A percentile compares a stretch with the other conserved stretches of the same genome.
phyloP scores from a whole-genome alignment of 2,329 filamentous ascomycete species.

The Huntiella savannae region DNA sequence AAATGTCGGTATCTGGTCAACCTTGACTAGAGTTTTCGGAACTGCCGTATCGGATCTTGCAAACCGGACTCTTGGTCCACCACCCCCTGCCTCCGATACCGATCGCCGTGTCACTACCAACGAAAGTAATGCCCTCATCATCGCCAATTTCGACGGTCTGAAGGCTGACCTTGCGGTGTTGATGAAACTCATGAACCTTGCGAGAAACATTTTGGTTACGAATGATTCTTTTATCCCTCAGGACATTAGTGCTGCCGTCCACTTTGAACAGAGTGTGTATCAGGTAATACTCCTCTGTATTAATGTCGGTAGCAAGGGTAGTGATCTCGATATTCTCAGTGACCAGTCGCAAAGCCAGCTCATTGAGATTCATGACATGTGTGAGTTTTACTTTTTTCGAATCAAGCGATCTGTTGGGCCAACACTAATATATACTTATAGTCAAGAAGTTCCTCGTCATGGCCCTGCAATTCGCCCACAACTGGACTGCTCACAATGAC shows the following conservation, averaged over 20 bases:
- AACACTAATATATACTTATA: constrained; percentile 15
- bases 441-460: constrained; percentile 49
- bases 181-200: constrained; percentile 49
- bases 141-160: constrained; percentile 40
- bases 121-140: constrained; percentile 42
- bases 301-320: constrained; percentile 48
- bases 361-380: constrained; percentile 44
- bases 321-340: constrained; percentile 43
- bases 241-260: constrained; percentile 43
- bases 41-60: constrained; percentile 42
- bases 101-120: constrained; percentile 39
- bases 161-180: constrained; percentile 44
- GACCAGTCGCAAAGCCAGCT: constrained; percentile 36
- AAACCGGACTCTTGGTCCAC: constrained; percentile 36
- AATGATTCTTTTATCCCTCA: constrained; percentile 45
- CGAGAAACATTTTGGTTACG: constrained; percentile 44
- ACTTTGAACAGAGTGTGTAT: constrained; percentile 47
- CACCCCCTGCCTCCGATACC: constrained; percentile 32
- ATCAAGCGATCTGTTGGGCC: not conserved
- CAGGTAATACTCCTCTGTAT: constrained; percentile 46
- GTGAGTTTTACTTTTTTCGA: constrained; percentile 22
- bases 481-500: constrained; percentile 51
- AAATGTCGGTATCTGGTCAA: constrained; percentile 48
- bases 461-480: constrained; percentile 46
- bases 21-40: constrained; percentile 41